Conservation (phyloP, 768 basidiomycete genomes). For the Pleurotus eryngii region DNA sequence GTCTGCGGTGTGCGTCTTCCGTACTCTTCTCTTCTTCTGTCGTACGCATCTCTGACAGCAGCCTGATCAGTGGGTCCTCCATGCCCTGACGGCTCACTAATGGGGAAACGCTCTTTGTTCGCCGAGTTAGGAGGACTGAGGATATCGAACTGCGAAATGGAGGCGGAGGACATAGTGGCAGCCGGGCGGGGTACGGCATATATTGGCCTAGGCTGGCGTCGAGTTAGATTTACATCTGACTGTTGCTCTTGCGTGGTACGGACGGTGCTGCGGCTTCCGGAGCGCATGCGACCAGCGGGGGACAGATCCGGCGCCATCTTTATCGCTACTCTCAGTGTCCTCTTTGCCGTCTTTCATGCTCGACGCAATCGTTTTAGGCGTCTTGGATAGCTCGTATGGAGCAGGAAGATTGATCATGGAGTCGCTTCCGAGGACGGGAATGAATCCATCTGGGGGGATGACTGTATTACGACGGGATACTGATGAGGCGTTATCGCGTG, state of each 20-base stretch:
- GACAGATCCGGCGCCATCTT: neutral
- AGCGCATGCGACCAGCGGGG: neutral
- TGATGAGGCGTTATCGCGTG: constrained; percentile 33
- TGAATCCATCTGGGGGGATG: constrained; percentile 61
- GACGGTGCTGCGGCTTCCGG: neutral
- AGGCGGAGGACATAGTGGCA: neutral
- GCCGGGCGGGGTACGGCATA: neutral
- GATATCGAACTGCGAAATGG: constrained; percentile 5
- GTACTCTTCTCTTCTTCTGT: neutral
- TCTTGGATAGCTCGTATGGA: constrained; percentile 52
- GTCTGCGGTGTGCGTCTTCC: constrained; percentile 1
- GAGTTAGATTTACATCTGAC: neutral
- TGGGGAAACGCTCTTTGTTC: neutral
- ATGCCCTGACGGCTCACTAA: neutral
- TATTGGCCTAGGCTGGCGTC: neutral
- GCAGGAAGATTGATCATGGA: constrained; percentile 57
- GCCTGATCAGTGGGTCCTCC: neutral
- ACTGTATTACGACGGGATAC: constrained; percentile 33
- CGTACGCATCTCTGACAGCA: neutral
- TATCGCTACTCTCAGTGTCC: neutral
- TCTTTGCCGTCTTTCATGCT: neutral
- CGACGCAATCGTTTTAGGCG: constrained; percentile 17
- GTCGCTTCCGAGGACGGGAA: constrained; percentile 52
- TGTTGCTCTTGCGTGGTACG: neutral
- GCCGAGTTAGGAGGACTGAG: constrained; percentile 1